Conservation (phyloP, 2,329 filamentous ascomycete genomes). For the Scedosporium dehoogii region DNA sequence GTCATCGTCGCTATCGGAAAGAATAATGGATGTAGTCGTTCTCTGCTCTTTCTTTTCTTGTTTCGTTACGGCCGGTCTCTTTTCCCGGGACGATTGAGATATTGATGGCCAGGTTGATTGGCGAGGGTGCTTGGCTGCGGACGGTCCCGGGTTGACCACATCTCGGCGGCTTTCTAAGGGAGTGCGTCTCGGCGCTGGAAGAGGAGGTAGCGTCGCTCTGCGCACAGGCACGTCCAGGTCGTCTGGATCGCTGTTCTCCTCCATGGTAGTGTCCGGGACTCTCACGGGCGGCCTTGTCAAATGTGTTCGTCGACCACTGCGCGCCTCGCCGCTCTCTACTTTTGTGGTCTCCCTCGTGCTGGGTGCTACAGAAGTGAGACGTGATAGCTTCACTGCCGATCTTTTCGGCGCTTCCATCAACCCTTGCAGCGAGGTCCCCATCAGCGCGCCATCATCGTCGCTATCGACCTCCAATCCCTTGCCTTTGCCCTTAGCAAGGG, state of each 20-base stretch:
- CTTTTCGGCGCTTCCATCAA: slow-evolving; percentile 22
- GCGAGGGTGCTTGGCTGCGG: background rate
- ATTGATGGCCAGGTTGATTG: background rate
- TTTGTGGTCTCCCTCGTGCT: background rate
- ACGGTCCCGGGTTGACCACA: too few species aligned
- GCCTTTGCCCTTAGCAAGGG: slow-evolving; percentile 7
- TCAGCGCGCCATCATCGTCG: slow-evolving; percentile 16
- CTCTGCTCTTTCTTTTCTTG: background rate
- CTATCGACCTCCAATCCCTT: slow-evolving; percentile 16
- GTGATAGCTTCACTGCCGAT: background rate
- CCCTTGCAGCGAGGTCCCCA: slow-evolving; percentile 28
- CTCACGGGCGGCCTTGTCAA: background rate
- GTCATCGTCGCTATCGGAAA: slow-evolving; percentile 14
- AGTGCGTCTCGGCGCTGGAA: background rate
- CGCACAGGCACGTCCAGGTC: background rate
- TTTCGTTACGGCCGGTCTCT: background rate
- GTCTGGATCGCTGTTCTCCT: background rate
- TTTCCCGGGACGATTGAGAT: background rate
- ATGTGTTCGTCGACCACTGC: background rate
- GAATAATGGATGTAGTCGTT: background rate
- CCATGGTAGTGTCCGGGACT: background rate
- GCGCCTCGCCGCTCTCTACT: background rate
- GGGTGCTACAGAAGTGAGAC: background rate
- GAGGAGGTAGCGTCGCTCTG: background rate
- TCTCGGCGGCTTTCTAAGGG: too few species aligned